Conservation (phyloP, 305 asterid genomes). For the Fraxinus albicans region DNA sequence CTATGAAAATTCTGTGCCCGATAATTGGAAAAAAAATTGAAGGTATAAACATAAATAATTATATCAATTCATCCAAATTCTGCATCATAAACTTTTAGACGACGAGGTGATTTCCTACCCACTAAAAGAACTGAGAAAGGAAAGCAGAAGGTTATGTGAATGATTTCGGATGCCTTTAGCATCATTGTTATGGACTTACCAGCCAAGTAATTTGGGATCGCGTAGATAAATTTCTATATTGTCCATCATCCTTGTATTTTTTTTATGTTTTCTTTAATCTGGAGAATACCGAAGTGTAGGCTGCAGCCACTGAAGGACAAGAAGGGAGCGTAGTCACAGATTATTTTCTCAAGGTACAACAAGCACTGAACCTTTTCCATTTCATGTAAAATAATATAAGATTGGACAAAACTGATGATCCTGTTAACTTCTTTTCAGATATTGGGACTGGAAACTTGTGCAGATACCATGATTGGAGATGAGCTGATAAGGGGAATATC, state of each 20-base stretch:
- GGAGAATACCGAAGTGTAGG: slow-evolving; percentile 30
- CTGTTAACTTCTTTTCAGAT: slow-evolving; percentile 32
- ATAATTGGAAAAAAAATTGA: not conserved
- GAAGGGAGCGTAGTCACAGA: slow-evolving; percentile 49
- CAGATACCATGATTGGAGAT: slow-evolving; percentile 64
- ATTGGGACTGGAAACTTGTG: slow-evolving; percentile 61
- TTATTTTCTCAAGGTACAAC: slow-evolving; percentile 54
- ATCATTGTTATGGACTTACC: not conserved
- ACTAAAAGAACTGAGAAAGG: not conserved
- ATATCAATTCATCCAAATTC: not conserved
- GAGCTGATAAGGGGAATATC: slow-evolving; percentile 57
- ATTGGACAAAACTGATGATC: not conserved
- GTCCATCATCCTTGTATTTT: not conserved
- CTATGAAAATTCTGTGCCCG: not conserved
- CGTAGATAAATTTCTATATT: not conserved
- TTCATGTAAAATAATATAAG: not conserved
- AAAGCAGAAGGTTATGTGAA: not conserved
- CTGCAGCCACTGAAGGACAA: slow-evolving; percentile 48
- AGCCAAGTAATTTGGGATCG: not conserved
- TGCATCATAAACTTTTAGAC: not conserved
- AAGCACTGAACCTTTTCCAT: not conserved
- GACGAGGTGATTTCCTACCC: not conserved
- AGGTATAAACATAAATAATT: not conserved
- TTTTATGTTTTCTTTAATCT: not conserved
- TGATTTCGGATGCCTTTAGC: not conserved